Base-by-base conservation (phyloP, 2,329 filamentous ascomycete genomes). In the Cladosporium phlei region DNA sequence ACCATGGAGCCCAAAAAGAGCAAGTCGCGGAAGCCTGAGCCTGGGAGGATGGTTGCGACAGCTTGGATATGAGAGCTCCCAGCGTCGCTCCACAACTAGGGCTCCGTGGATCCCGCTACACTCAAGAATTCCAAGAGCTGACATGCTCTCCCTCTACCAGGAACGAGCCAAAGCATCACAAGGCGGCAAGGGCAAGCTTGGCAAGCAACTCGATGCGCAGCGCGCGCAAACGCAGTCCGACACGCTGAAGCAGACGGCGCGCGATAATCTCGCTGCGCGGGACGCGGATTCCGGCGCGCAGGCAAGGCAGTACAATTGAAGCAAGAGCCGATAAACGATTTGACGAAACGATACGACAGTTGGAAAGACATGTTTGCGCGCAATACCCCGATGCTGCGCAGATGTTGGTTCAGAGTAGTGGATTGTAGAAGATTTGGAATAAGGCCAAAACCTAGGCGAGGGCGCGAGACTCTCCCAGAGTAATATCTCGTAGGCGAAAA, bases 171-270 rank as follows among this genome's bases (percentile, higher is more conserved):
- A 45, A 56, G 77, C 78, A 25, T 51, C 60, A 3, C 80, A 71
- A 66, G 69, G 69, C 21, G 38, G 38, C 37, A 80, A 80, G 57
- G 82, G 86, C 12, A 90, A 88, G 62, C 73, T 94, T 10, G 77
- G 78, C 25, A 69, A 74, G 24, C 82, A 89, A 61, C 72, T 95
- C 11, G 78, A 83, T 46, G 82, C 82, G 27, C 86, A 95, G 68
- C 86, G 85, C 69, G 82, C 79, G 57, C 80, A 87, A 69, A 88
- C 85, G 7, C 76, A 81, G 44, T 74, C 70, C 22, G 80, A 84
- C 50, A 82, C 81, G 1, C 70, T 95, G 38, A 80, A 82, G 52
- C 77, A 85, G 54, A 78, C 74, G 3, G 88, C 86, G 61, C 70
- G 75, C 42, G 75, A 82, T 47, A 86, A 89, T 60, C 69, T 80